Percentiles rank a stretch among this genome's conserved stretches.
Conservation (phyloP, 441 rosid genomes). For the Oxalis stricta region DNA sequence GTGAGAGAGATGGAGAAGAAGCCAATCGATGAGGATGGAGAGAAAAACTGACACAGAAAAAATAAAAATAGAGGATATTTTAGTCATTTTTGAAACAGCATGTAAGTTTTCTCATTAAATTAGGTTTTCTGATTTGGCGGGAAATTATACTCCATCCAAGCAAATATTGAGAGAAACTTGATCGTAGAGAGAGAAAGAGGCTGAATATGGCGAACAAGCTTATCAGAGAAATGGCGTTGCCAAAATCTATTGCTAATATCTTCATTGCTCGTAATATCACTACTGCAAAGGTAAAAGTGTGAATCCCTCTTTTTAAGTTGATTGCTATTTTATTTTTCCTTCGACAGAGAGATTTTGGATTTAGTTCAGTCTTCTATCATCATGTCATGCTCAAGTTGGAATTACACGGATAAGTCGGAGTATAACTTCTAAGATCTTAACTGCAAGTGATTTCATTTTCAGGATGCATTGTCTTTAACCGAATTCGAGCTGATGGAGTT, state of each 20-base stretch:
- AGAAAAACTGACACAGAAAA: no score
- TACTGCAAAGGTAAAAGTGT: slow-evolving; percentile 53
- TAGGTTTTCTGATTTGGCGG: no score
- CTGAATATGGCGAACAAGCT: slow-evolving; percentile 45
- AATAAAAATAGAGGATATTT: no score
- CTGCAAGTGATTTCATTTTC: neutral
- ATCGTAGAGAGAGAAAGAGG: neutral
- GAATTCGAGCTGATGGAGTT: slow-evolving; percentile 78
- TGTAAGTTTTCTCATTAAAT: no score
- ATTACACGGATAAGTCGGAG: neutral
- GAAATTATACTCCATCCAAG: no score
- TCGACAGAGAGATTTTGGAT: no score
- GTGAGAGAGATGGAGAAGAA: no score
- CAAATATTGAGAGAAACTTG: no score
- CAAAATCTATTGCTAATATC: slow-evolving; percentile 31
- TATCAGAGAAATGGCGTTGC: slow-evolving; percentile 47
- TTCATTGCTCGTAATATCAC: slow-evolving; percentile 65
- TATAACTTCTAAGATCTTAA: neutral
- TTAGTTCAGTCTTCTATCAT: no score
- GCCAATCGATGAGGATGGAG: no score
- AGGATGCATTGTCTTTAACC: slow-evolving; percentile 71
- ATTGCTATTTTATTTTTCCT: neutral
- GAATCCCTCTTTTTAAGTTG: neutral
- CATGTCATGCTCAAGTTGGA: neutral
- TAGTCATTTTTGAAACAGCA: no score